A percentile compares a stretch with the other conserved stretches of the same genome.
These are phyloP conservation scores for Xylaria sp. DNA, from an alignment of 2,329 filamentous ascomycete species.

Conservation along the genomic window DNA sequence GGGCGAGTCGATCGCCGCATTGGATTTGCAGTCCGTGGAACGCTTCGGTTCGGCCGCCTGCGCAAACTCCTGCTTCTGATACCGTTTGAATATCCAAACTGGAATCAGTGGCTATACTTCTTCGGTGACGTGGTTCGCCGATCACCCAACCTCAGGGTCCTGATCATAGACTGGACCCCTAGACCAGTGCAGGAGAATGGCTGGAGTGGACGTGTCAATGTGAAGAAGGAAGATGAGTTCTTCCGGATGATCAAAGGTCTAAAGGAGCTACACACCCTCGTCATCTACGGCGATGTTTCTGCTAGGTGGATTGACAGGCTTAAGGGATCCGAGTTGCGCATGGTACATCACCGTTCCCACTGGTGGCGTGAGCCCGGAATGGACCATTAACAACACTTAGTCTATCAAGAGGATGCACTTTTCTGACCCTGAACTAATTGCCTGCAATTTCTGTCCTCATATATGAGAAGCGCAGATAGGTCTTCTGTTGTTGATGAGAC, in stretches of 20 bases:
- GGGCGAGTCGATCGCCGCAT: slow-evolving; percentile 40
- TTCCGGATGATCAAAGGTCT: slow-evolving; percentile 35
- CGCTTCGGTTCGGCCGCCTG: slow-evolving; percentile 44
- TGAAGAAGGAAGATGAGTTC: slow-evolving; percentile 44
- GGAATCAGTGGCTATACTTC: slow-evolving; percentile 48
- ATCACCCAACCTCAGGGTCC: slow-evolving; percentile 34
- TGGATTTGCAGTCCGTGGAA: slow-evolving; percentile 47
- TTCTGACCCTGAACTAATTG: not conserved
- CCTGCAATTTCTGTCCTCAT: not conserved
- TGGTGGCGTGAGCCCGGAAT: slow-evolving; percentile 45
- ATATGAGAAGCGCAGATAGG: not conserved
- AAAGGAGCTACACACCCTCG: slow-evolving; percentile 34
- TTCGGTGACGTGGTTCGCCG: slow-evolving; percentile 40
- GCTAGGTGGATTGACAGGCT: slow-evolving; percentile 38
- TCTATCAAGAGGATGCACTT: not conserved
- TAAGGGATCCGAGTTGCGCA: slow-evolving; percentile 21
- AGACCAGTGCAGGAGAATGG: slow-evolving; percentile 27
- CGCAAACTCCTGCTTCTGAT: slow-evolving; percentile 43
- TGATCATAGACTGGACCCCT: slow-evolving; percentile 49
- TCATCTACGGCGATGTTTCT: slow-evolving; percentile 41
- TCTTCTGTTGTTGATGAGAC: not conserved
- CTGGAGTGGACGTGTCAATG: slow-evolving; percentile 33
- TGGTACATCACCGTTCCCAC: slow-evolving; percentile 36
- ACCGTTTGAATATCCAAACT: slow-evolving; percentile 45
- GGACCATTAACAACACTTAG: slow-evolving; percentile 9